A percentile compares a stretch with the other conserved stretches of the same genome.
These are phyloP conservation scores for Discostella pseudostelligera DNA, from an alignment of 108 stramenopile species.

Conservation along the genomic window DNA sequence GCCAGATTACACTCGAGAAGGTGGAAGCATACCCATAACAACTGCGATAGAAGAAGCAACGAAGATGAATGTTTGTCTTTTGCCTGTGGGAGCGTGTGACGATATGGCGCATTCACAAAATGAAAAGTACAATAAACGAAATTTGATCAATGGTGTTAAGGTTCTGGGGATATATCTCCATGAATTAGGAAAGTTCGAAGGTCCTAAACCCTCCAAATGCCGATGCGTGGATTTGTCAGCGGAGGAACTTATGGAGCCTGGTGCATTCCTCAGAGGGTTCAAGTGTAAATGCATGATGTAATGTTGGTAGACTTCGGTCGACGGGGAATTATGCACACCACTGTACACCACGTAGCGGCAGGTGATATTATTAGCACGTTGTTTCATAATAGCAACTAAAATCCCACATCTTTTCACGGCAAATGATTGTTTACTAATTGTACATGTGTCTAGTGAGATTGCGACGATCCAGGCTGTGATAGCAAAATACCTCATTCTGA, in stretches of 20 bases:
- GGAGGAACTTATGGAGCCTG: slow-evolving; percentile 75
- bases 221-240: slow-evolving; percentile 71
- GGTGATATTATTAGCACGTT: too few species aligned
- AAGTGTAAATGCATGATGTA: slow-evolving; percentile 83
- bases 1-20: slow-evolving; percentile 83
- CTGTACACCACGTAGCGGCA: too few species aligned
- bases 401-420: too few species aligned
- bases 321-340: too few species aligned
- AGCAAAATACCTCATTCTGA: too few species aligned
- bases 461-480: too few species aligned
- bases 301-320: too few species aligned
- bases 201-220: slow-evolving; percentile 74
- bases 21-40: slow-evolving; percentile 82
- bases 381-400: too few species aligned
- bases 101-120: slow-evolving; percentile 89
- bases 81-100: slow-evolving; percentile 83
- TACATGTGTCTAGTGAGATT: too few species aligned
- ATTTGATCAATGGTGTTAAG: slow-evolving; percentile 76
- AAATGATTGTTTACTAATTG: too few species aligned
- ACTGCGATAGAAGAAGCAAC: slow-evolving; percentile 77
- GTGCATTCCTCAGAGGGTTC: slow-evolving; percentile 72
- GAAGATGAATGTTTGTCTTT: slow-evolving; percentile 80
- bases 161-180: slow-evolving; percentile 75
- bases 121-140: slow-evolving; percentile 78
- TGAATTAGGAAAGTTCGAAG: slow-evolving; percentile 67